Evolutionary conservation across 2,329 filamentous ascomycete genomes (phyloP), one percentile per base, ranked within the genome.

Genomic region (Fusarium transvaalense): DNA sequence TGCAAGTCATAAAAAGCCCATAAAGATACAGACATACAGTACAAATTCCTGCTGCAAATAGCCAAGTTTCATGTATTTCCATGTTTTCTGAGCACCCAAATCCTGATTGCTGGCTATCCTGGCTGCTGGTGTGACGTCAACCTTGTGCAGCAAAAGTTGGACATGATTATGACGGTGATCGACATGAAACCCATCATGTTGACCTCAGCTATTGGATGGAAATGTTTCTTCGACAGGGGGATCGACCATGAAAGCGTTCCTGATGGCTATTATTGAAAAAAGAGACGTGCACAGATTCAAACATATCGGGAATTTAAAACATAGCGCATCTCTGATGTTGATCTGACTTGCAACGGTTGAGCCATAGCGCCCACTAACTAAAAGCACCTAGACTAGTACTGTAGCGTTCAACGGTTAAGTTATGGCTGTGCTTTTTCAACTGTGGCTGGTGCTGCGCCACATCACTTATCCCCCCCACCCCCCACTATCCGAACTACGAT

Each of bases 81-180:
- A 74, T 74, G 69, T 57, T 71, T 50, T 68, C 59, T 45, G 37
- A 47, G 58, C 31, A 63, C 39, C 47, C 47, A 74, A 74, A 74
- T 74, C 72, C 72, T 73, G 72, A 73, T 74, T 74, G 63, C 61
- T 73, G 72, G 64, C 59, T 56, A 29, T 67, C 34, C 54, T 23
- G 50, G 68, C 51, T 62, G n/a, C 65, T 56, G 37, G 47, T 56
- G 72, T 74, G 72, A 74, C 72, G 72, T 74, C 72, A 74, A 72
- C 47, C 57, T 53, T 64, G 59, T 32, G 51, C 52, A 65, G 64
- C 60, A 63, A 61, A 68, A 63, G 61, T 69, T 71, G 57, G 61
- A 61, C 59, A 47, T 46, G 38, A 52, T 57, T 64, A 74, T 73
- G 72, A 74, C 72, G 62, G 54, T 29, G 71, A 74, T 74, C 71